Base-by-base conservation (phyloP, 1,284 basidiomycete species). In the Anthracocystis setariae region DNA sequence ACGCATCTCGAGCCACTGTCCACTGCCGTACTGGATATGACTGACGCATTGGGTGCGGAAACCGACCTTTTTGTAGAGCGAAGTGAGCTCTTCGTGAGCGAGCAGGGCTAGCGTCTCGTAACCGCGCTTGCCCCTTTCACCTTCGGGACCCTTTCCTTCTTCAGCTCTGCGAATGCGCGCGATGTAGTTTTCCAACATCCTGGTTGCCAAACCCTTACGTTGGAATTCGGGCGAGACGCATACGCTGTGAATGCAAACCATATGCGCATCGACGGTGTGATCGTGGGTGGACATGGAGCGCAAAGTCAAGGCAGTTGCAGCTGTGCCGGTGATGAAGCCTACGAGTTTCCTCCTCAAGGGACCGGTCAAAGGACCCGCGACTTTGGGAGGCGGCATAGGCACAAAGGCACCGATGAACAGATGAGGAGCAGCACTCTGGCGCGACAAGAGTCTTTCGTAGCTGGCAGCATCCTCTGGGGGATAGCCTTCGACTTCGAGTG, bases 161-260 rank as follows among this genome's bases (percentile, higher is more conserved):
- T 75, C 73, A 5, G 65, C 73, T 29, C 64, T 63, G 12, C 74
- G 55, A 33, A 76, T 40, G 40, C 72, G 71, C 0, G 52, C 40
- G 15, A 80, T 71, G 46, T 75, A 78, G 48, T 76, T 68, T 24
- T 69, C 63, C 33, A 82, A 55, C 52, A 81, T 59, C 23, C 66
- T 48, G 1, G 59, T 58, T 1, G 77, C 80, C 1, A 81, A 23
- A 3, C 80, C 79, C 33, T 74, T 72, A 12, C 63, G 46, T 35
- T 73, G 73, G 45, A 71, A 66, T 25, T 67, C 67, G 35, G 58
- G 60, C 17, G 73, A 66, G 18, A 82, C 79, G 51, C 74, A 73
- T 37, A 82, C 65, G 42, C 67, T 67, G 45, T 80, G 78, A 18
- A 82, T 75, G 55, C 81, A 82, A 32, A 82, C 79, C 42, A 82